Percentiles rank a stretch among this genome's conserved stretches.
phyloP scores from a whole-genome alignment of 2,329 filamentous ascomycete genomes.

The Chrysoporthe puriensis region DNA sequence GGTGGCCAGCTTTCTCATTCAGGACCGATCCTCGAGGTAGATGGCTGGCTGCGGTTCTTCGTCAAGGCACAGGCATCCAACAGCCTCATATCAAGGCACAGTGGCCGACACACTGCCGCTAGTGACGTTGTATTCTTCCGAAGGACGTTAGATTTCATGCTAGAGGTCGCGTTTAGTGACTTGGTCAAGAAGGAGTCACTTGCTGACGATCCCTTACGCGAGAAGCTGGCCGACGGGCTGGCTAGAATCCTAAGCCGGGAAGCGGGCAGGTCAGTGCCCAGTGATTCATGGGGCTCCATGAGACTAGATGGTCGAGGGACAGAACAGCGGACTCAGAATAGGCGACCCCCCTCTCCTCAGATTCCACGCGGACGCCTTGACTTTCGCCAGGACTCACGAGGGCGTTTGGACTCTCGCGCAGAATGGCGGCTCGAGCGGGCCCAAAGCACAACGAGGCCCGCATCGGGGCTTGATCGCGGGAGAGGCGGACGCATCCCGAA shows the following conservation, averaged over 20 bases:
- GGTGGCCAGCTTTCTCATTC: conserved; percentile 4
- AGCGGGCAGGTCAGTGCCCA: neutral
- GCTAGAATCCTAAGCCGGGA: neutral
- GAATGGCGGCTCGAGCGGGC: neutral
- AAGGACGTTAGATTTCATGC: conserved; percentile 12
- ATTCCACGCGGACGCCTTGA: neutral
- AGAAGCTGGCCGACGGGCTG: conserved; percentile 2
- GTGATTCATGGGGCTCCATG: neutral
- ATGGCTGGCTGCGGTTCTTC: conserved; percentile 18
- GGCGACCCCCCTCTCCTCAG: neutral
- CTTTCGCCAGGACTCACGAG: neutral
- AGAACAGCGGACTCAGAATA: neutral
- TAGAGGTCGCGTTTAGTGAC: conserved; percentile 11
- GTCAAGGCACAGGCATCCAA: neutral
- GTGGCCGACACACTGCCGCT: neutral
- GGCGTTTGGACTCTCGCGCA: neutral
- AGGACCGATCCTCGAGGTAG: conserved; percentile 6
- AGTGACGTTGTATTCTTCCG: conserved; percentile 8
- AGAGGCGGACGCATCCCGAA: neutral
- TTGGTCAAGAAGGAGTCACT: conserved; percentile 4
- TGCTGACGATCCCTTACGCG: neutral
- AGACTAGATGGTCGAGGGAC: neutral
- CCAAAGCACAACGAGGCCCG: neutral
- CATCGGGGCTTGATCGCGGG: neutral
- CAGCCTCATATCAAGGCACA: neutral